Conservation (phyloP, 2,329 filamentous ascomycete genomes). For the Epichloe sibirici region DNA sequence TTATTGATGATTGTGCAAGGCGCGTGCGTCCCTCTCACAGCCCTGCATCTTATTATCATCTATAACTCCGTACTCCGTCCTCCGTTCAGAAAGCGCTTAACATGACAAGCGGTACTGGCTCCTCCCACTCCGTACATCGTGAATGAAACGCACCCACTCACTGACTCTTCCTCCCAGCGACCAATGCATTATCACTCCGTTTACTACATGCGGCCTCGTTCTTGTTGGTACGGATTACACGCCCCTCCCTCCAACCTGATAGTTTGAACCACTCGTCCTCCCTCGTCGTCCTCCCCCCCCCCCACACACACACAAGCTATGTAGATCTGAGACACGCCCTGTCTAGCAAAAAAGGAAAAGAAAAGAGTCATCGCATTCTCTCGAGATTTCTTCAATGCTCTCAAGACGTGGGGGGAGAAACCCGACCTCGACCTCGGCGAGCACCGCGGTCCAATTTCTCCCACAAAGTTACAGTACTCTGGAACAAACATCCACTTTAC, state of each 20-base stretch:
- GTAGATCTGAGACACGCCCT: neutral
- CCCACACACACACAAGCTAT: neutral
- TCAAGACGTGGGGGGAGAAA: neutral
- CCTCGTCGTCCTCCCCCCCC: too few species aligned
- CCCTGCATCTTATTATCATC: neutral
- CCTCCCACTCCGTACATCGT: neutral
- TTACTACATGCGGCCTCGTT: neutral
- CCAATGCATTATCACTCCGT: too few species aligned
- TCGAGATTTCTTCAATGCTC: neutral
- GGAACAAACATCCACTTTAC: slow-evolving; percentile 1
- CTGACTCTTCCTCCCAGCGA: neutral
- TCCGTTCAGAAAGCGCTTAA: neutral
- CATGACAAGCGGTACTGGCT: neutral
- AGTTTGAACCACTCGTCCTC: too few species aligned
- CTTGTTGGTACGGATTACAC: too few species aligned
- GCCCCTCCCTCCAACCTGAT: too few species aligned
- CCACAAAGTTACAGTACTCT: neutral
- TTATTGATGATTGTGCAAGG: too few species aligned
- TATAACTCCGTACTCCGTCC: too few species aligned
- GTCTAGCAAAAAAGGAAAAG: neutral
- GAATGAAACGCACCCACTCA: neutral
- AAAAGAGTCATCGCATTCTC: neutral
- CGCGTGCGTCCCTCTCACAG: neutral
- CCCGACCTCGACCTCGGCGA: neutral
- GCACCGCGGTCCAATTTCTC: neutral